phyloP scores from a whole-genome alignment of 495 filamentous ascomycete genomes.

The Aspergillus campestris region DNA sequence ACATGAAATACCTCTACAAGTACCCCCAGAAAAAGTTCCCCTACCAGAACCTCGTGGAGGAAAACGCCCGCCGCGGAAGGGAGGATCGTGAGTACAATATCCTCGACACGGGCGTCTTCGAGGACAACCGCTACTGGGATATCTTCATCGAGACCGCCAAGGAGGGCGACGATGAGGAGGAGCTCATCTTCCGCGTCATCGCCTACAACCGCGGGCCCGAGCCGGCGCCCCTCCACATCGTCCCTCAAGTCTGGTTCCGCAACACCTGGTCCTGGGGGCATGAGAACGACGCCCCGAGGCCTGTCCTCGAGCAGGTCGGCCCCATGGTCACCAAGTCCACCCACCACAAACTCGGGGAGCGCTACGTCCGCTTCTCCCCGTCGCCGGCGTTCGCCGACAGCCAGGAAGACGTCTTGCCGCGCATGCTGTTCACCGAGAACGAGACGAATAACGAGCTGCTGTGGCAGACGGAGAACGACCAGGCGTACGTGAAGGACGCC shows the following conservation, averaged over 20 bases:
- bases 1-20: conserved; percentile 99
- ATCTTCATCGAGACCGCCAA: conserved; percentile 96
- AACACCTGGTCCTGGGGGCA: conserved; percentile 95
- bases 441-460: conserved; percentile 78
- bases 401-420: conserved; percentile 73
- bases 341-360: conserved; percentile 69
- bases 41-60: conserved; percentile 75
- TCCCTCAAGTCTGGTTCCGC: conserved; percentile 93
- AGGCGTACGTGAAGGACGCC: conserved; percentile 87
- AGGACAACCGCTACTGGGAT: conserved; percentile 93
- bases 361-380: conserved; percentile 79
- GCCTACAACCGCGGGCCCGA: conserved; percentile 94
- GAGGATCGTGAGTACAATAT: conserved; percentile 83
- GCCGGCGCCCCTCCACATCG: conserved; percentile 80
- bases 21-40: conserved; percentile 89
- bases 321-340: conserved; percentile 62
- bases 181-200: conserved; percentile 88
- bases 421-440: conserved; percentile 88
- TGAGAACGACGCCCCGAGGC: conserved; percentile 63
- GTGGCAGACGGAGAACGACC: conserved; percentile 66
- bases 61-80: conserved; percentile 69
- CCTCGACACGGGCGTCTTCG: conserved; percentile 81
- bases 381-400: conserved; percentile 74
- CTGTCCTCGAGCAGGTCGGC: conserved; percentile 54
- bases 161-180: conserved; percentile 79